These are phyloP conservation scores for Trichosporon coremiiforme DNA, from an alignment of 1,284 basidiomycete genomes.

Conservation along the genomic window DNA sequence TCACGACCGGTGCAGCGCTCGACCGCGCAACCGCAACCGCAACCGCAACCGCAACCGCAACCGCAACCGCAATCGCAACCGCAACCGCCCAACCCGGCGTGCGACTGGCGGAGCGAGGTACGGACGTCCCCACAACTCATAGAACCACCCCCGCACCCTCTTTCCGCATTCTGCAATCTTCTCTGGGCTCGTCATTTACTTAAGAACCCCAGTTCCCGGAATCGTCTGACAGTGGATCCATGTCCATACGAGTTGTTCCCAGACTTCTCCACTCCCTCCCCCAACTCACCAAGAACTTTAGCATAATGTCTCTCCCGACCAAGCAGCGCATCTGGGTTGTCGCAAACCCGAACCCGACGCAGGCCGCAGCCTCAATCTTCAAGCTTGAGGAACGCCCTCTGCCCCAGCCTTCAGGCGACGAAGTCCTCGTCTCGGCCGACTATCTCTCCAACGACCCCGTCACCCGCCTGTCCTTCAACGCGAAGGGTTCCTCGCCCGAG, in stretches of 20 bases:
- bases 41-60: no score
- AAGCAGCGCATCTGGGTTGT: constrained; percentile 37
- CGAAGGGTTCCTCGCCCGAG: constrained; percentile 17
- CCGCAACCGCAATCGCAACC: no score
- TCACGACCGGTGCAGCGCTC: no score
- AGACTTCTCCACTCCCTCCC: background rate
- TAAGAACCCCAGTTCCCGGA: background rate
- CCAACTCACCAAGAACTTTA: background rate
- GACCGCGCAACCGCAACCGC: no score
- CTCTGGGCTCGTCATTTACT: no score
- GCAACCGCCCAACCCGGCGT: no score
- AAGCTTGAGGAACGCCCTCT: constrained; percentile 30
- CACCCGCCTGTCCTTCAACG: constrained; percentile 45
- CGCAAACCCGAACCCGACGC: constrained; percentile 34
- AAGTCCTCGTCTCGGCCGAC: constrained; percentile 38
- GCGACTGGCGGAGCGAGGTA: no score
- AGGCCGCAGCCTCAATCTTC: constrained; percentile 34
- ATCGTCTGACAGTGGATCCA: background rate
- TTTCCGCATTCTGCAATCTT: no score
- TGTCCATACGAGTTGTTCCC: background rate
- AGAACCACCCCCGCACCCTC: no score
- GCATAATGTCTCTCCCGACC: constrained; percentile 28
- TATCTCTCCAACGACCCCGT: constrained; percentile 46
- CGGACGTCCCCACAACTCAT: no score
- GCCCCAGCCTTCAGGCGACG: constrained; percentile 37